Conservation (phyloP, 1,139 yeast genomes). For the Debaryomyces coudertii region DNA sequence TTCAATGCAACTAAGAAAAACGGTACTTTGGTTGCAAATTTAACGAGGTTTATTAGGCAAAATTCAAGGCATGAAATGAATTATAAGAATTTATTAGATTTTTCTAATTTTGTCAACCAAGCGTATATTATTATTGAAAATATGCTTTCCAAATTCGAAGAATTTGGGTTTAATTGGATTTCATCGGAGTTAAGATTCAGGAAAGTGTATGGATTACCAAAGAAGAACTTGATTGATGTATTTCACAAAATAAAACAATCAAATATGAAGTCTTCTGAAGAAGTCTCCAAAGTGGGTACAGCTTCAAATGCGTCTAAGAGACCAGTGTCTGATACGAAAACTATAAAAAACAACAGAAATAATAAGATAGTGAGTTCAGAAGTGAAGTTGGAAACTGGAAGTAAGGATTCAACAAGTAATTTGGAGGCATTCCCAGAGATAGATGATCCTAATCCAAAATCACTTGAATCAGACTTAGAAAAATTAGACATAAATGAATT, state of each 20-base stretch:
- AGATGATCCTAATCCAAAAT: not conserved
- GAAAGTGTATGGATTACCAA: constrained; percentile 36
- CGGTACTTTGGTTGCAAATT: constrained; percentile 53
- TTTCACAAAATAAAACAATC: constrained; percentile 15
- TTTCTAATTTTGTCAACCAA: constrained; percentile 41
- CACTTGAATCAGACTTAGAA: constrained; percentile 20
- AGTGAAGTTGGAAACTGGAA: not conserved
- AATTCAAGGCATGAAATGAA: constrained; percentile 41
- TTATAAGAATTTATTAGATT: constrained; percentile 42
- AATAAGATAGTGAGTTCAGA: not conserved
- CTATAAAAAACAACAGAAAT: not conserved
- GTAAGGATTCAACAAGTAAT: constrained; percentile 17
- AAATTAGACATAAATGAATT: constrained; percentile 22
- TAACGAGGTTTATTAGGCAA: constrained; percentile 53
- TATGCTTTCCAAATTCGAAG: constrained; percentile 30
- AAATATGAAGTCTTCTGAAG: not conserved
- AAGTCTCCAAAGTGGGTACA: not conserved
- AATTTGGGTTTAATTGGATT: constrained; percentile 42
- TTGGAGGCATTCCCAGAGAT: constrained; percentile 3
- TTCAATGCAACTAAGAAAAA: constrained; percentile 54
- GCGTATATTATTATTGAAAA: constrained; percentile 30
- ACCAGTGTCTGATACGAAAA: not conserved
- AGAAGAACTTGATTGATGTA: constrained; percentile 24
- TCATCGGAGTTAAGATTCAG: constrained; percentile 42
- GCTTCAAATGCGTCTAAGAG: not conserved